These are phyloP conservation scores for Castanea crenata DNA, from an alignment of 306 rosid genomes.

Conservation along the genomic window DNA sequence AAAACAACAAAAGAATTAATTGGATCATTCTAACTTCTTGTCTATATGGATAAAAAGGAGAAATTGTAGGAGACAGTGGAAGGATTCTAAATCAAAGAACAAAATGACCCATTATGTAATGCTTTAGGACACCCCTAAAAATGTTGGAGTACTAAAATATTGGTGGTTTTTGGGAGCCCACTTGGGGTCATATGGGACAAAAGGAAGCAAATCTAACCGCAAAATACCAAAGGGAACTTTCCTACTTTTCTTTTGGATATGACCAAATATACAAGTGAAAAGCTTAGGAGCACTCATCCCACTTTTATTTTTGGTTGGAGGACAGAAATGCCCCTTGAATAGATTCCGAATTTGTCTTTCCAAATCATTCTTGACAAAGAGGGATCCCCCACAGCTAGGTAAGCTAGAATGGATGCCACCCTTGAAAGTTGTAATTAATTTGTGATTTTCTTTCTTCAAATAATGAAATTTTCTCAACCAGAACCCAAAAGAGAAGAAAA, in stretches of 20 bases:
- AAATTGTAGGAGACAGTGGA: constrained; percentile 4
- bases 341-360: neutral
- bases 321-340: constrained; percentile 20
- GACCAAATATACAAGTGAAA: constrained; percentile 23
- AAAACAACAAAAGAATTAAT: neutral
- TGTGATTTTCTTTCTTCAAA: no score
- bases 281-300: neutral
- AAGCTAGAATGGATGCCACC: no score
- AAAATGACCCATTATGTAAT: constrained; percentile 18
- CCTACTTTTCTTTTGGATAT: constrained; percentile 37
- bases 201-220: constrained; percentile 32
- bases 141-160: constrained; percentile 14
- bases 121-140: constrained; percentile 33
- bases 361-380: neutral
- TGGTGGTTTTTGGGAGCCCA: constrained; percentile 24
- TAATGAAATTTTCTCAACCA: no score
- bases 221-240: constrained; percentile 40
- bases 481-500: no score
- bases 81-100: constrained; percentile 24
- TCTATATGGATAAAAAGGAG: neutral
- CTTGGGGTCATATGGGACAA: constrained; percentile 38
- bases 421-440: no score
- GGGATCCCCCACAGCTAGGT: neutral
- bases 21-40: neutral
- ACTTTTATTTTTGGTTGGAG: neutral